phyloP scores from a whole-genome alignment of 306 rosid genomes.

The Trifolium fragiferum region DNA sequence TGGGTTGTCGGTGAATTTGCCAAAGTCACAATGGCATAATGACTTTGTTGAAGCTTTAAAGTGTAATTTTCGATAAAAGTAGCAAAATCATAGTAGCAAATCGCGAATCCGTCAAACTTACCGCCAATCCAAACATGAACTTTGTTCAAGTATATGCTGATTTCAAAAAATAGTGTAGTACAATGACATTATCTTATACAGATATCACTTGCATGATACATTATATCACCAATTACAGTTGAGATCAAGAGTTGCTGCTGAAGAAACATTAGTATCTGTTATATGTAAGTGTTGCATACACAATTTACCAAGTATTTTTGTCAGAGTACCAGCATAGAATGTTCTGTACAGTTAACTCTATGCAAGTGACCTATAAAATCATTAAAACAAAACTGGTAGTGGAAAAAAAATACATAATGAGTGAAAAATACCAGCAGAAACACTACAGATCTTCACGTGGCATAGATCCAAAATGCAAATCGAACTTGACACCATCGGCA shows the following conservation, averaged over 20 bases:
- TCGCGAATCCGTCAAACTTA: neutral
- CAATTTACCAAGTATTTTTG: conserved; percentile 55
- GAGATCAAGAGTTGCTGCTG: neutral
- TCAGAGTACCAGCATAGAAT: conserved; percentile 45
- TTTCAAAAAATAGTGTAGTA: neutral
- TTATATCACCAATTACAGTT: conserved; percentile 9
- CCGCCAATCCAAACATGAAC: neutral
- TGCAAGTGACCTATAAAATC: conserved; percentile 45
- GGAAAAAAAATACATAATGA: conserved; percentile 17
- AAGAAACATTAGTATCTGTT: conserved; percentile 41
- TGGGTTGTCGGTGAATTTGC: neutral
- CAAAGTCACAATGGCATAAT: neutral
- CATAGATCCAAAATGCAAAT: conserved; percentile 20
- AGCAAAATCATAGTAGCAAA: neutral
- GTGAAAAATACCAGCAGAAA: conserved; percentile 45
- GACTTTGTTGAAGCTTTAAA: neutral
- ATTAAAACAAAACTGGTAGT: conserved; percentile 44
- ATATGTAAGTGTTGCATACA: conserved; percentile 49
- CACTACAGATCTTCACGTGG: conserved; percentile 41
- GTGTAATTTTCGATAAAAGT: neutral
- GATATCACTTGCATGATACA: conserved; percentile 11
- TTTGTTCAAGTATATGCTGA: too few species aligned
- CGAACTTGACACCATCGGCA: conserved; percentile 31
- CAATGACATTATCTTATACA: neutral
- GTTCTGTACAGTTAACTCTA: conserved; percentile 61